Percentiles rank a stretch among this genome's conserved stretches.
Conservation (phyloP, 768 basidiomycete species). For the Russula compacta region DNA sequence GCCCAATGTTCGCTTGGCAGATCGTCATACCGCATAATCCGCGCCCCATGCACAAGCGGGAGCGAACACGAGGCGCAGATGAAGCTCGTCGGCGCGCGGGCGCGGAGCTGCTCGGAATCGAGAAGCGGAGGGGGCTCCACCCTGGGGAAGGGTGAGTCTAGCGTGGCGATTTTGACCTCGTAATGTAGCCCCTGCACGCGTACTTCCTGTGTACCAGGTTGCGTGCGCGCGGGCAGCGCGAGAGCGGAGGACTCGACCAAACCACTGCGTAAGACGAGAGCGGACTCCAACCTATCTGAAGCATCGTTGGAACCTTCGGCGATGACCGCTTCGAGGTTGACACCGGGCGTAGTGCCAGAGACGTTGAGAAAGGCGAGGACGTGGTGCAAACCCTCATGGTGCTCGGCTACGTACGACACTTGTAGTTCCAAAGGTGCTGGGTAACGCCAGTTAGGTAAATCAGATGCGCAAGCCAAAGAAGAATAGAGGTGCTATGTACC, state of each 20-base stretch:
- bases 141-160: slow-evolving; percentile 16
- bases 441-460: not conserved
- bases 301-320: slow-evolving; percentile 34
- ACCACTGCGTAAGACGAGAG: slow-evolving; percentile 54
- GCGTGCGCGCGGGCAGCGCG: slow-evolving; percentile 44
- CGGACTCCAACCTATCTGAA: not conserved
- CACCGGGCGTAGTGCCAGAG: slow-evolving; percentile 38
- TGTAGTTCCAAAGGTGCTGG: slow-evolving; percentile 23
- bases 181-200: slow-evolving; percentile 46
- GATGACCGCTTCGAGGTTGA: slow-evolving; percentile 60
- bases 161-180: slow-evolving; percentile 58
- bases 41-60: slow-evolving; percentile 48
- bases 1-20: slow-evolving; percentile 96
- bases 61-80: slow-evolving; percentile 74
- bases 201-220: slow-evolving; percentile 54
- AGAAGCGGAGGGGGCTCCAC: slow-evolving; percentile 40
- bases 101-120: slow-evolving; percentile 56
- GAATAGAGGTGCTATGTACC: slow-evolving; percentile 20
- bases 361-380: slow-evolving; percentile 67
- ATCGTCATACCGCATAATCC: slow-evolving; percentile 56
- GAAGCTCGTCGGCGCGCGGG: slow-evolving; percentile 52
- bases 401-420: slow-evolving; percentile 56
- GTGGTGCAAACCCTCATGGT: slow-evolving; percentile 78
- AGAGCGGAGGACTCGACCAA: slow-evolving; percentile 47
- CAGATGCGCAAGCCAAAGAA: not conserved